Base-by-base conservation (phyloP, 306 rosid species). In the Hylodesmum podocarpum region DNA sequence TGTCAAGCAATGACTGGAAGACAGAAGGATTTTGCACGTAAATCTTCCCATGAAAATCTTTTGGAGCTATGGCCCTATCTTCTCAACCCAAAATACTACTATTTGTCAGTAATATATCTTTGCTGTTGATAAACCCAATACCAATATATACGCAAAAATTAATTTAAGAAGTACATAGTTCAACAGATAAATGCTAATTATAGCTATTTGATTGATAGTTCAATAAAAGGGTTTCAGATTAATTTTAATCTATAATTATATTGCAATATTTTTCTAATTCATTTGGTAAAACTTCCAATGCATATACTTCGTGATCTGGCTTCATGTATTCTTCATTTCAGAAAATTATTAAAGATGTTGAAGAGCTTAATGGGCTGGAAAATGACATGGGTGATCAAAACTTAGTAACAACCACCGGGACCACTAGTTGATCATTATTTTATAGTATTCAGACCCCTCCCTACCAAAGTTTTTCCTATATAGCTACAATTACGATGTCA, bases 21-120 rank as follows among this genome's bases (percentile, higher is more conserved):
- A 94, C 75, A 87, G 97, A 82, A 87, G 89, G 70, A 76, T 88
- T 0, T 51, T 88, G 86, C 96, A 89, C 91, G 98, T 87, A 81
- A 67, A 74, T 43, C 76, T 19, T 51, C 58, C 27, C 28, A 15
- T 7, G 19, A 27, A 68, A 73, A 12, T n/a, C n/a, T n/a, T 22
- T 16, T 22, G 61, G 18, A 53, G 25, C 18, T 25, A 19, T 21
- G 16, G 1, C 25, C 66, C 8, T 27, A 37, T 53, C 19, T 44
- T 65, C 40, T 80, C 62, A 37, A 6, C 10, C 69, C 49, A 63
- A 51, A 41, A 72, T 15, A 5, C 31, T 50, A 31, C 10, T 62
- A 29, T 39, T n/a, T n/a, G 6, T 54, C 15, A 39, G 39, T 65
- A 58, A n/a, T 24, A 27, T 15, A 53, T 29, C 25, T 28, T 29